Evolutionary conservation across 73 alveolate species (phyloP).

Genomic region (Symbiodinium pilosum): DNA sequence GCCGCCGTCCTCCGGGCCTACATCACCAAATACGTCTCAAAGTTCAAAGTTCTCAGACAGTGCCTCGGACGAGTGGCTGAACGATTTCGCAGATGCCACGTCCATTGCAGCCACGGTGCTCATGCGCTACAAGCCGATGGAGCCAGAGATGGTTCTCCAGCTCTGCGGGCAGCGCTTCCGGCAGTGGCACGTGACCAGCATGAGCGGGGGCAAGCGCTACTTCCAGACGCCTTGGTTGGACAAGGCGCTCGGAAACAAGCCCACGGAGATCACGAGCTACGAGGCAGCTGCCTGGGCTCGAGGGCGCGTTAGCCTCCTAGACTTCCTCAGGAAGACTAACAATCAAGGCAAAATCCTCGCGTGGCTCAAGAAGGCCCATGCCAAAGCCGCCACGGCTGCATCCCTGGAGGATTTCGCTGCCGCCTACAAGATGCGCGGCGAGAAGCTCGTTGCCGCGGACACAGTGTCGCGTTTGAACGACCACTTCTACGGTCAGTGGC

Average conservation of each 20-base stretch:
- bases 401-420: constrained; percentile 1
- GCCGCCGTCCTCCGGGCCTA: neutral
- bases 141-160: constrained; percentile 19
- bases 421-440: neutral
- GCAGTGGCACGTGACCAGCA: neutral
- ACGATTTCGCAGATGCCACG: constrained; percentile 23
- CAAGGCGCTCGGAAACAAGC: neutral
- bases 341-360: neutral
- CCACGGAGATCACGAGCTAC: neutral
- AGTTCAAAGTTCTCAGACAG: neutral
- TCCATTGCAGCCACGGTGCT: neutral
- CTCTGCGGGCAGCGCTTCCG: neutral
- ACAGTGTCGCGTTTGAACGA: neutral
- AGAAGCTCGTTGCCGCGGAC: constrained; percentile 17
- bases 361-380: neutral
- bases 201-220: constrained; percentile 17
- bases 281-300: neutral
- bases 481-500: constrained; percentile 8
- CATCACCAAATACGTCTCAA: constrained; percentile 4
- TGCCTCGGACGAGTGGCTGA: constrained; percentile 28
- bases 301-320: neutral
- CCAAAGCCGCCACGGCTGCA: neutral
- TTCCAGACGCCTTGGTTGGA: neutral
- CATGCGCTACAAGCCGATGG: constrained; percentile 20
- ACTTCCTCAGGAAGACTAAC: constrained; percentile 41